phyloP scores from a whole-genome alignment of 2,329 filamentous ascomycete species.

The Cladosporium sp. region DNA sequence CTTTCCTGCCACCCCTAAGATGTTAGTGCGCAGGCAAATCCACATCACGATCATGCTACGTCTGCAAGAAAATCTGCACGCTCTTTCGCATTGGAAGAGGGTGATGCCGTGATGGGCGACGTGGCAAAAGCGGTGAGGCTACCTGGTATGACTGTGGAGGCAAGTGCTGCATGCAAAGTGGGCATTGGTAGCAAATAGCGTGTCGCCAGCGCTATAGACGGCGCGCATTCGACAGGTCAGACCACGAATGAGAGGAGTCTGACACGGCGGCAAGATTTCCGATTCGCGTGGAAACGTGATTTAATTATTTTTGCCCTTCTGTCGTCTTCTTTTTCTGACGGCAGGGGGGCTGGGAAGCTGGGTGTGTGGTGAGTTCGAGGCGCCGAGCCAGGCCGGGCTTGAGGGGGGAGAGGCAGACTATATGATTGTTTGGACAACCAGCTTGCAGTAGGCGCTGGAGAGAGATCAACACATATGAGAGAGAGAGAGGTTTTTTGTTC shows the following conservation, averaged over 20 bases:
- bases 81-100: too few species aligned
- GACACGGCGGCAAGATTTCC: conserved; percentile 4
- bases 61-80: not conserved
- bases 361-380: not conserved
- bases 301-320: not conserved
- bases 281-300: conserved; percentile 1
- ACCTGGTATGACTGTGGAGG: not conserved
- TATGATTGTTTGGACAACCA: conserved; percentile 9
- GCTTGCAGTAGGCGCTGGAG: conserved; percentile 2
- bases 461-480: not conserved
- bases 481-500: not conserved
- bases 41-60: not conserved
- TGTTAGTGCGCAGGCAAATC: not conserved
- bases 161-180: conserved; percentile 6
- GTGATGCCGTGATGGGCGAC: not conserved
- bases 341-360: not conserved
- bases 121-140: conserved; percentile 11
- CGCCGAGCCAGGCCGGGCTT: not conserved
- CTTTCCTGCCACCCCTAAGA: too few species aligned
- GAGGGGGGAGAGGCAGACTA: not conserved
- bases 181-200: conserved; percentile 8
- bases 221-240: not conserved
- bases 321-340: not conserved
- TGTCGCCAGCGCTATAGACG: not conserved
- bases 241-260: conserved; percentile 5